Base-by-base conservation (phyloP, 2,329 filamentous ascomycete species). In the Paecilomyces sp. region DNA sequence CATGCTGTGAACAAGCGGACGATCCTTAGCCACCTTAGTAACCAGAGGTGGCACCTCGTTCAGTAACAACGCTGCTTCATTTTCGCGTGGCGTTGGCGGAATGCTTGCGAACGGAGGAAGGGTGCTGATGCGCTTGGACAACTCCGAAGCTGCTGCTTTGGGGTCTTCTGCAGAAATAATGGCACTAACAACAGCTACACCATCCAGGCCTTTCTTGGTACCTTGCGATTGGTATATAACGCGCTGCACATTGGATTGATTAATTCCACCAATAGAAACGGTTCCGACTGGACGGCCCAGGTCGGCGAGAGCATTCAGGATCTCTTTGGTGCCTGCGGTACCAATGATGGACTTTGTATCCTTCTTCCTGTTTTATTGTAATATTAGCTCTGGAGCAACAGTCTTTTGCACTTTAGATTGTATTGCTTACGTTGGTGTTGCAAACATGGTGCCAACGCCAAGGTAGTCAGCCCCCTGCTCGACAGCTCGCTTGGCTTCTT, bases 1-100 rank as follows among this genome's bases (percentile, higher is more conserved):
- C 91, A 97, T 97, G 76, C 96, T 97, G 77, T 97, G 93, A 56
- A 89, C 89, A 24, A 97, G 81, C 0, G 92, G 92, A 59, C 84
- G 87, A 52, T 76, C 80, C 2, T 79, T 72, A 4, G 84, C 84
- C 55, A 96, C 83, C 5, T 81, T 79, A 61, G 78, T 79, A 52
- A 95, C 79, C 18, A 89, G 76, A 3, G 66, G 59, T 2, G 78
- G 76, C 3, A 79, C 71, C 30, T 72, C 67, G n/a, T 69, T 62
- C 6, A 76, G 34, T 47, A 80, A 59, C 4, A 64, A 60, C 18
- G 66, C 62, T 18, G 63, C 63, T 22, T 74, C 69, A 22, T 66
- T 68, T 53, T 63, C 64, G 4, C 67, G 66, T 34, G 71, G 68
- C 60, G 60, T 63, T 50, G 58, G 70, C 54, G 63, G 64, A 55